A percentile compares a stretch with the other conserved stretches of the same genome.
phyloP scores from a whole-genome alignment of 345 rosid species.

The Citrus australasica region DNA sequence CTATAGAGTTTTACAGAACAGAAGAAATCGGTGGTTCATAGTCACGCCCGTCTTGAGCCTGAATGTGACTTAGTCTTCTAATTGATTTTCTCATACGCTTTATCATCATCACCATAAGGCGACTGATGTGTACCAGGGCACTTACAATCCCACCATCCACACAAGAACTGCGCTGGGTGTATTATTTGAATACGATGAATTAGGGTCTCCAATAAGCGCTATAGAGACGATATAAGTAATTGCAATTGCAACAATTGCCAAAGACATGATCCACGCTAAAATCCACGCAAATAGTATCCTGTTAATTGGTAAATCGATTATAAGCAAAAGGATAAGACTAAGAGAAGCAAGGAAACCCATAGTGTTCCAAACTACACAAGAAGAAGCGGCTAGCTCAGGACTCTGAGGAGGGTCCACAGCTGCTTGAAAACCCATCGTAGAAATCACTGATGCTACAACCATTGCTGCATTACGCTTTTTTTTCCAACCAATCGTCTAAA shows the following conservation, averaged over 20 bases:
- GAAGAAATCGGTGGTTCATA: too few species aligned
- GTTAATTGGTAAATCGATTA: constrained; percentile 24
- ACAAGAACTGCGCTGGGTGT: too few species aligned
- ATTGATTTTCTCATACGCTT: too few species aligned
- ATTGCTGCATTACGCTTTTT: constrained; percentile 21
- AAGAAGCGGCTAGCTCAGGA: constrained; percentile 8
- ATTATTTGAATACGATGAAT: too few species aligned
- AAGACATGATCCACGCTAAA: not conserved
- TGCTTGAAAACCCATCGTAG: constrained; percentile 33
- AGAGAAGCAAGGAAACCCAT: constrained; percentile 21
- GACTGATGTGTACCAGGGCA: too few species aligned
- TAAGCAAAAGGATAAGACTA: constrained; percentile 17
- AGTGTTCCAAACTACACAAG: not conserved
- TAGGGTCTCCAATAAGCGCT: not conserved
- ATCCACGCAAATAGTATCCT: not conserved
- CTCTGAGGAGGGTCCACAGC: constrained; percentile 19
- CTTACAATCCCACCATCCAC: too few species aligned
- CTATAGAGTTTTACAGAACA: too few species aligned
- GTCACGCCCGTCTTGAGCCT: too few species aligned
- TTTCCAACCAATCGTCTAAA: not conserved
- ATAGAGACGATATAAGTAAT: not conserved
- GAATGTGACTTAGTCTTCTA: too few species aligned
- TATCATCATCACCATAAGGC: too few species aligned
- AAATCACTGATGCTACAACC: constrained; percentile 31
- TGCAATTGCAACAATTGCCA: not conserved